A percentile compares a stretch with the other conserved stretches of the same genome.
Conservation (phyloP, 352 stramenopile genomes). For the Lagenidium giganteum region DNA sequence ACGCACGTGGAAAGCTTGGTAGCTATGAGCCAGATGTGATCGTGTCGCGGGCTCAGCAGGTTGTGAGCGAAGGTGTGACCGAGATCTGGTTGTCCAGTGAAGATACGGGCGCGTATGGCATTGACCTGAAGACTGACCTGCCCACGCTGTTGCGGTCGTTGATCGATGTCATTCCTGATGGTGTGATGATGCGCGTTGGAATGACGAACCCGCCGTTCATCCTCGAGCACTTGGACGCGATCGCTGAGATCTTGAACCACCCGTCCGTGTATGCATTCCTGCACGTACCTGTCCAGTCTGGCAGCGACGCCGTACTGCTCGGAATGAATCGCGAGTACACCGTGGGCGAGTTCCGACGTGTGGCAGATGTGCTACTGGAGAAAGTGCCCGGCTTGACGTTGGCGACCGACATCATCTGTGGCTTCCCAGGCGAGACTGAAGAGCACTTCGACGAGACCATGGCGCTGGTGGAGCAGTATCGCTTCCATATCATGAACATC, state of each 20-base stretch:
- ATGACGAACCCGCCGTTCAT: conserved; percentile 95
- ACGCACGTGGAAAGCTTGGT: conserved; percentile 87
- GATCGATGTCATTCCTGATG: conserved; percentile 54
- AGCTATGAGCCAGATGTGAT: conserved; percentile 85
- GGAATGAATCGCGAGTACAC: conserved; percentile 93
- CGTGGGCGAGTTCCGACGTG: conserved; percentile 61
- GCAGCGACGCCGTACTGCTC: conserved; percentile 80
- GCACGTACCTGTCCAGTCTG: conserved; percentile 90
- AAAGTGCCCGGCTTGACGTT: conserved; percentile 81
- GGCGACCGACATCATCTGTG: conserved; percentile 92
- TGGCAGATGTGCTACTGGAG: conserved; percentile 69
- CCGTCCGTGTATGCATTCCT: conserved; percentile 86
- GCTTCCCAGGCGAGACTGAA: conserved; percentile 88
- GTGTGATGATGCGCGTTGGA: conserved; percentile 88
- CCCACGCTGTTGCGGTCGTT: conserved; percentile 60
- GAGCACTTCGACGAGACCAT: conserved; percentile 88
- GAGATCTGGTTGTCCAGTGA: conserved; percentile 92
- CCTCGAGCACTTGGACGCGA: conserved; percentile 74
- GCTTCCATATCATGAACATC: conserved; percentile 91
- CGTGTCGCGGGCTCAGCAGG: conserved; percentile 49
- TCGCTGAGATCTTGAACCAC: conserved; percentile 82
- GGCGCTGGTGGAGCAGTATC: conserved; percentile 80
- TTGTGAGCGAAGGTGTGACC: conserved; percentile 78
- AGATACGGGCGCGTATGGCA: conserved; percentile 90
- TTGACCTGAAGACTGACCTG: conserved; percentile 84